Base-by-base conservation (phyloP, 257 asterid genomes). In the Fraxinus pennsylvanica region DNA sequence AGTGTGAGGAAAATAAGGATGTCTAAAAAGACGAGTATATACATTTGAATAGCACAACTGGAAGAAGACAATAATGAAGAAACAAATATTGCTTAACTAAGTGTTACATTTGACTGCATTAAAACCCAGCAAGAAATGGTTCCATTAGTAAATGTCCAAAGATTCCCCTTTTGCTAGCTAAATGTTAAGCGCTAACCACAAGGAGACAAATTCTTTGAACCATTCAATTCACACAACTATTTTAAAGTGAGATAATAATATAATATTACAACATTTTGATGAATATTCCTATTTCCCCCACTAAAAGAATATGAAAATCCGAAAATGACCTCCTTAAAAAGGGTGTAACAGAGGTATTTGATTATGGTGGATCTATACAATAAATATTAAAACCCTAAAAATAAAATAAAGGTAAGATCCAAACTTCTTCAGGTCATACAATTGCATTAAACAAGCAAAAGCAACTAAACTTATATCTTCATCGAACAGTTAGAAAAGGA, bases 271-370 rank as follows among this genome's bases (percentile, higher is more conserved):
- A 25, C 68, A 79, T 78, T 83, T 80, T 76, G 79, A 83, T 74
- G 57, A 68, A 47, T 47, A 78, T 77, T 71, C 76, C 86, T 72
- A 72, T 73, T 68, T 59, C 78, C 84, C 77, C 84, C 80, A 65
- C 69, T 1, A 79, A 83, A 82, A 81, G 78, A 88, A 88, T 91
- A 85, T 80, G 78, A 92, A 87, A 86, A 47, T 85, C 83, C 91
- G 86, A 87, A 84, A 89, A 68, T 82, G 72, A 1, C 67, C 32
- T 79, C 81, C 52, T 43, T 43, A 12, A 43, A 54, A 54, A 65
- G 83, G 65, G 81, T 82, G 66, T 67, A 71, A 82, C 82, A 76
- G 70, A 78, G 71, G 79, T 76, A 80, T 82, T 87, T 89, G 84
- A 74, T 70, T 17, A 5, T 19, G 59, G 61, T 73, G 71, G 75